Evolutionary conservation across 2,329 filamentous ascomycete species (phyloP), one percentile per base, ranked within the genome.

Genomic region (Penicillium sp.): DNA sequence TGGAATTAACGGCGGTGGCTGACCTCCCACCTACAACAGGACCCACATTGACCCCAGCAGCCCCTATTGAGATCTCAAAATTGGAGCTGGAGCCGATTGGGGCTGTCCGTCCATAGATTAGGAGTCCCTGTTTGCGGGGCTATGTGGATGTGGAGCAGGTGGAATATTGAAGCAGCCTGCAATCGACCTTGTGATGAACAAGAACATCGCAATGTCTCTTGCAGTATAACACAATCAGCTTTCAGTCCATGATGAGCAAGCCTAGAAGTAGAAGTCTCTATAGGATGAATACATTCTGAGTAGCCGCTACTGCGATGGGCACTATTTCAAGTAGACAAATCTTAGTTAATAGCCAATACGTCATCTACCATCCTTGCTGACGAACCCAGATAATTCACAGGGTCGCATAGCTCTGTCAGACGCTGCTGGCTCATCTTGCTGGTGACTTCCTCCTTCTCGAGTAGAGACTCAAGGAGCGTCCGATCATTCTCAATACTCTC

Each of bases 361-460:
- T 71, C 70, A 37, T 76, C 70, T 6, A 76, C 73, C 75, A 77
- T 75, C 51, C 59, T 63, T 11, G 67, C 65, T 14, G 70, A 71
- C 13, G 74, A 70, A 1, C 75, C 75, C 37, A 76, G 55, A 53
- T 84, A 84, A 46, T 82, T 82, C 26, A 77, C 76, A 1, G 81
- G 81, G 66, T 90, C 86, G 71, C 84, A 85, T 33, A 83, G 76
- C 10, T 84, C 81, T 25, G 77, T 70, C 22, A 91, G 74, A 48
- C 81, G 77, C 35, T 81, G 72, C 40, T 76, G 75, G 38, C 80
- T 74, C 43, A 84, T 74, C 57, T 80, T 77, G 4, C 68, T 69
- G 1, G 74, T 79, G 14, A 84, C 78, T 49, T 80, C 76, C 8
- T 73, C 63, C 19, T 76, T 75, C 52, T 60, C 58, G 64, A 76